These are phyloP conservation scores for maize (Zea mays) DNA, from an alignment of 176 grass and related monocot species.

Conservation along the genomic window Zm-B73-REFERENCE-NAM-5.0 NC_050099.1:132652001-132652500, in stretches of 20 bases:
- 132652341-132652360: too few species aligned
- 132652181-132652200: constrained; percentile 50
- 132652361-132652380: too few species aligned
- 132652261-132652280: not conserved
- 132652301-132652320: constrained; percentile 16
- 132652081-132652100: not conserved
- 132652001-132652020: constrained; percentile 94
- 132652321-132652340: not conserved
- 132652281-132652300: not conserved
- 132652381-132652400: too few species aligned
- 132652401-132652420: too few species aligned
- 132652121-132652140: not conserved
- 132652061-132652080: constrained; percentile 34
- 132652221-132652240: constrained; percentile 39
- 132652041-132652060: constrained; percentile 17
- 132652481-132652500: too few species aligned
- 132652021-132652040: constrained; percentile 67
- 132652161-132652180: constrained; percentile 64
- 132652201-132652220: constrained; percentile 48
- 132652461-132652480: too few species aligned
- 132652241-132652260: constrained; percentile 34
- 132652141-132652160: constrained; percentile 60
- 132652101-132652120: not conserved
- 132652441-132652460: too few species aligned
- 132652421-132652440: too few species aligned